phyloP scores from a whole-genome alignment of 2,329 filamentous ascomycete species.

The Drechslerella stenobrocha region DNA sequence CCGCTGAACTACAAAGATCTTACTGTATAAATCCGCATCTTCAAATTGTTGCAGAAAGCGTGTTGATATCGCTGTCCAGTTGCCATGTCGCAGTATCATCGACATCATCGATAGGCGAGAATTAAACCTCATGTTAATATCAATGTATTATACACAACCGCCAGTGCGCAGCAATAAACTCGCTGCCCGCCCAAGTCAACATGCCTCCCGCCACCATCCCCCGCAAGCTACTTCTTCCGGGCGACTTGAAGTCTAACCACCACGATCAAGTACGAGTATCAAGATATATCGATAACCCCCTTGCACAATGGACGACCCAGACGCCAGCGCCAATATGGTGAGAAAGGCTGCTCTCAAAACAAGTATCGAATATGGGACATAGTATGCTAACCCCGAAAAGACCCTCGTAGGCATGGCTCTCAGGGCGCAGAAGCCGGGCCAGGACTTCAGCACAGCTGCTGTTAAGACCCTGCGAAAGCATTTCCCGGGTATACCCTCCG shows the following conservation, averaged over 20 bases:
- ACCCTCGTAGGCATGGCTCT: slow-evolving; percentile 19
- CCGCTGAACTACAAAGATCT: background rate
- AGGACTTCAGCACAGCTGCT: slow-evolving; percentile 28
- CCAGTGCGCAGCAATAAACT: too few species aligned
- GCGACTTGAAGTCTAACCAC: background rate
- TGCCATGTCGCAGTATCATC: background rate
- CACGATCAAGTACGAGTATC: background rate
- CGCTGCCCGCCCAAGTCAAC: too few species aligned
- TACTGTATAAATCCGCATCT: background rate
- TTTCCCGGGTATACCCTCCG: slow-evolving; percentile 19
- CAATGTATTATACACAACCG: too few species aligned
- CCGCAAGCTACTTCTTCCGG: too few species aligned
- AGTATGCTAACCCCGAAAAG: slow-evolving; percentile 1
- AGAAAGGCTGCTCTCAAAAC: background rate
- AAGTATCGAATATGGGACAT: background rate
- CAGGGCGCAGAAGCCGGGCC: slow-evolving; percentile 15
- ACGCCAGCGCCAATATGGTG: slow-evolving; percentile 21
- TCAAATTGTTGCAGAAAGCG: background rate
- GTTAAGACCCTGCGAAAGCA: slow-evolving; percentile 14
- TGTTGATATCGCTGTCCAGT: too few species aligned
- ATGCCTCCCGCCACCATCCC: too few species aligned
- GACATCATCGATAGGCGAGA: background rate
- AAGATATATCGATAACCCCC: background rate
- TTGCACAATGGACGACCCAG: slow-evolving; percentile 24
- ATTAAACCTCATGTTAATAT: background rate